Evolutionary conservation across 1,284 basidiomycete species (phyloP).

Genomic region (Rhodofomes roseus): DNA sequence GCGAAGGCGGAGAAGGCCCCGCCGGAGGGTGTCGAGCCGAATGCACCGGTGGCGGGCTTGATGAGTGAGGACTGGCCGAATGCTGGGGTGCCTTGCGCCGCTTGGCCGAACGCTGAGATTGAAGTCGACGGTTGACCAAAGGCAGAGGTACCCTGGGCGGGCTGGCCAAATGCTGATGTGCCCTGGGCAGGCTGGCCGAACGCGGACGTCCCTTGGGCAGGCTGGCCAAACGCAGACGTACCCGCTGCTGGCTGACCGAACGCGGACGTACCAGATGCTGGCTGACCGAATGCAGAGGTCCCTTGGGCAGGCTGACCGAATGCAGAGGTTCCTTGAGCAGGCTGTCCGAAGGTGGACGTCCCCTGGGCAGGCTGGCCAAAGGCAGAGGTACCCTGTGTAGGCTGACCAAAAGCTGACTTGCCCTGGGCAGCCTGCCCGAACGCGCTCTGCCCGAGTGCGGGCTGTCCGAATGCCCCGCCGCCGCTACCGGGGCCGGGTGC

Average conservation of each 20-base stretch:
- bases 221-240: conserved; percentile 23
- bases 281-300: conserved; percentile 33
- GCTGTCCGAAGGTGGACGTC: conserved; percentile 33
- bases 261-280: conserved; percentile 21
- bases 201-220: conserved; percentile 17
- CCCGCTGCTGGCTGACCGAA: conserved; percentile 26
- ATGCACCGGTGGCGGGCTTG: conserved; percentile 32
- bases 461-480: conserved; percentile 30
- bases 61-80: conserved; percentile 32
- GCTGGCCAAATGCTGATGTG: conserved; percentile 22
- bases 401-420: conserved; percentile 26
- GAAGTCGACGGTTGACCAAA: conserved; percentile 27
- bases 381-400: conserved; percentile 17
- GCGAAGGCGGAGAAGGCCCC: conserved; percentile 25
- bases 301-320: conserved; percentile 22
- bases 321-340: conserved; percentile 19
- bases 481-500: conserved; percentile 22
- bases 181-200: conserved; percentile 28
- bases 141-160: conserved; percentile 17
- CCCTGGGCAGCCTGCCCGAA: conserved; percentile 29
- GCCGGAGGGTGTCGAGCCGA: conserved; percentile 22
- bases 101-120: conserved; percentile 27
- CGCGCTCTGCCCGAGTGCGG: conserved; percentile 22
- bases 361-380: conserved; percentile 29
- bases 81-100: conserved; percentile 16